Percentiles rank a stretch among this genome's conserved stretches.
Evolutionary conservation across 768 basidiomycete species (phyloP).

Genomic region (Rhodotorula kratochvilovae): DNA sequence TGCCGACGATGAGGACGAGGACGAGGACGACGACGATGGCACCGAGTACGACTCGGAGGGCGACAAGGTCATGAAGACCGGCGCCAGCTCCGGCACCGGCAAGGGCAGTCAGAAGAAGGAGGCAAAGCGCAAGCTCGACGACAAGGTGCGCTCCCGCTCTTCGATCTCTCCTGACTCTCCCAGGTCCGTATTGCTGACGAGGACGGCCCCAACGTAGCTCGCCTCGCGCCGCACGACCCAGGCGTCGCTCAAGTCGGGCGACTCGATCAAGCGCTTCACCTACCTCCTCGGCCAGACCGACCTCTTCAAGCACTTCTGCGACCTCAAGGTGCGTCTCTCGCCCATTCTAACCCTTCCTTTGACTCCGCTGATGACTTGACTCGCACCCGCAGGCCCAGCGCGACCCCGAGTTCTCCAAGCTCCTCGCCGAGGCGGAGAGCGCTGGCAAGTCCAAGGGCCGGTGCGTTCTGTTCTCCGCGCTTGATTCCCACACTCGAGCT

Average conservation of each 20-base stretch:
- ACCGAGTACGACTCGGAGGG: slow-evolving; percentile 30
- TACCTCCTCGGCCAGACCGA: slow-evolving; percentile 98
- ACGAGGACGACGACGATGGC: slow-evolving; percentile 44
- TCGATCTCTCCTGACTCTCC: neutral
- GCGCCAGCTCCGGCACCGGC: too few species aligned
- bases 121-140: slow-evolving; percentile 29
- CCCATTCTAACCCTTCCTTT: slow-evolving; percentile 49
- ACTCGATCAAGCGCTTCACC: slow-evolving; percentile 92
- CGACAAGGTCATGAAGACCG: neutral
- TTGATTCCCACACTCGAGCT: neutral
- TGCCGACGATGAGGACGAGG: slow-evolving; percentile 60
- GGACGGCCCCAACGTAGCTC: slow-evolving; percentile 5
- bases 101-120: slow-evolving; percentile 2
- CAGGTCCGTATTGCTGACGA: neutral
- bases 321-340: slow-evolving; percentile 62
- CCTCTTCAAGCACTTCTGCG: slow-evolving; percentile 95
- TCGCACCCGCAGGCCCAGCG: slow-evolving; percentile 55
- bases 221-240: slow-evolving; percentile 20
- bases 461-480: neutral
- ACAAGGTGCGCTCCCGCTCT: slow-evolving; percentile 4
- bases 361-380: slow-evolving; percentile 10
- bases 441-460: slow-evolving; percentile 61
- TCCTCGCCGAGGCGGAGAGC: slow-evolving; percentile 72
- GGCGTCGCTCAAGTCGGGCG: slow-evolving; percentile 60
- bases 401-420: slow-evolving; percentile 85